Base-by-base conservation (phyloP, 495 filamentous ascomycete genomes). In the Xylaria telfairii region DNA sequence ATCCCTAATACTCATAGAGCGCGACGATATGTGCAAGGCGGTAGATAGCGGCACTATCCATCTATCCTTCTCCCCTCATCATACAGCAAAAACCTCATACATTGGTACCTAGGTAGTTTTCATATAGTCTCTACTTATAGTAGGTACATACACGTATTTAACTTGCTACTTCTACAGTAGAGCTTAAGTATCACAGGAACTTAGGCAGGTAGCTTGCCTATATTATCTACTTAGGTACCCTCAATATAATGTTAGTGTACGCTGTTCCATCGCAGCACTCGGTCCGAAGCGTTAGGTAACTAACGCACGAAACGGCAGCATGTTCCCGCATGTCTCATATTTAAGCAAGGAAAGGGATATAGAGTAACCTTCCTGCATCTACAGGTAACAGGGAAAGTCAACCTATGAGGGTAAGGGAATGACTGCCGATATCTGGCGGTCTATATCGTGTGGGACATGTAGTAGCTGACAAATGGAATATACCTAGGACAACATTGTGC, bases 391-490 rank as follows among this genome's bases (percentile, higher is more conserved):
- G 30, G 32, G 56, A 12, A 37, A 37, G 28, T 59, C 37, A 37
- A 28, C 37, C 21, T 10, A 28, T 28, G 19, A 4, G 21, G 34
- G 37, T 13, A 42, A 42, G 37, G 37, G 17, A 4, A 37, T 21
- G 21, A 62, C 2, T 28, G 37, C 37, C 15, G 19, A 44, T 47
- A 32, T 32, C n/a, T 10, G 24, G 41, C 41, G 41, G 41, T 32
- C 61, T 8, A 41, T 41, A 26, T 24, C 17, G 21, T 28, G 39
- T 30, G 21, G 8, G 28, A 64, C 10, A 32, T 26, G 37, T 6
- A 7, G 61, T 64, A 47, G 61, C 61, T 64, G 39, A 64, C 61
- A 64, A 64, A 64, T 64, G 26, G 13, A n/a, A 32, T n/a, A n/a
- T n/a, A 3, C 32, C 9, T 12, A n/a, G n/a, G 61, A 46, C n/a